A percentile compares a stretch with the other conserved stretches of the same genome.
phyloP scores from a whole-genome alignment of 352 stramenopile genomes.

The Globisporangium nodosum region DNA sequence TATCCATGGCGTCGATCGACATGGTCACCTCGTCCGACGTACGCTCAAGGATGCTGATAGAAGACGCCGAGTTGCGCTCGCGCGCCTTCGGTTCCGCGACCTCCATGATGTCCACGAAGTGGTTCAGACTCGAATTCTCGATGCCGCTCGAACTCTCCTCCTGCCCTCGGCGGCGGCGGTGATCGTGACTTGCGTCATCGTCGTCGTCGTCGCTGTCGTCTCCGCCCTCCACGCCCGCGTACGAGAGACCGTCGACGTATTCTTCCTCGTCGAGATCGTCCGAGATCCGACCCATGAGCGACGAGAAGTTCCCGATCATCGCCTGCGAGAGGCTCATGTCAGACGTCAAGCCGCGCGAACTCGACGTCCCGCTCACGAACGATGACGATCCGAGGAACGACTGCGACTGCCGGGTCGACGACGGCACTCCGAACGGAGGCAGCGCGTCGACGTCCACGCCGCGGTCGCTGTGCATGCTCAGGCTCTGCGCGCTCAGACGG shows the following conservation, averaged over 20 bases:
- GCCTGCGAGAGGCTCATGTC: constrained; percentile 69
- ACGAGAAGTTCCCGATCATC: constrained; percentile 74
- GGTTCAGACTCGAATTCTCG: not conserved
- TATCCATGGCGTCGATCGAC: constrained; percentile 19
- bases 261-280: constrained; percentile 51
- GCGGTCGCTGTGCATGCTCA: constrained; percentile 22
- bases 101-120: constrained; percentile 13
- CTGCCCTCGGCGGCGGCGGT: not conserved
- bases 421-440: constrained; percentile 29
- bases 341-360: constrained; percentile 29
- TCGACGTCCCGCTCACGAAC: constrained; percentile 9
- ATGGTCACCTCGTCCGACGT: constrained; percentile 11
- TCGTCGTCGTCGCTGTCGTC: constrained; percentile 19
- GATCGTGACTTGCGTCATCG: constrained; percentile 2
- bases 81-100: constrained; percentile 1
- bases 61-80: constrained; percentile 8
- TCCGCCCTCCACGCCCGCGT: constrained; percentile 13
- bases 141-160: not conserved
- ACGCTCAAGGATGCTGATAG: constrained; percentile 21
- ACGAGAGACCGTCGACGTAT: constrained; percentile 21
- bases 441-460: constrained; percentile 14
- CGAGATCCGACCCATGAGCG: constrained; percentile 48
- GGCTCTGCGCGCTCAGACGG: constrained; percentile 18
- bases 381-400: constrained; percentile 30
- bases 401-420: constrained; percentile 31